Base-by-base conservation (phyloP, 2,329 filamentous ascomycete genomes). In the Cadophora sp. region DNA sequence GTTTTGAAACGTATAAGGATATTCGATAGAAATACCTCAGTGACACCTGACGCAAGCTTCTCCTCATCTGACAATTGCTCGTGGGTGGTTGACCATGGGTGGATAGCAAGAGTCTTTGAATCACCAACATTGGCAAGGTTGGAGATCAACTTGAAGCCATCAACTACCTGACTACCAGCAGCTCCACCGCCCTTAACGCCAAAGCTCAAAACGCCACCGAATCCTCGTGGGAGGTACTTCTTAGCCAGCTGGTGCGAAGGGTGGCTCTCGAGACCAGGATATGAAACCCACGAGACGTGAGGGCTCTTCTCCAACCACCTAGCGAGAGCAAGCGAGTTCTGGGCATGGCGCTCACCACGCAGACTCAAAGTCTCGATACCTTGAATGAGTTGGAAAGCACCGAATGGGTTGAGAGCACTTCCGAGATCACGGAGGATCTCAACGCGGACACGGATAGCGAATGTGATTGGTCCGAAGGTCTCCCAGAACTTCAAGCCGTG, bases 91-190 rank as follows among this genome's bases (percentile, higher is more conserved):
- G 90, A 92, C 93, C 94, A 97, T 24, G 95, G 95, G 80, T 97
- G 94, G 74, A 97, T 97, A 27, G 94, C 94, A 70, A 97, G 83
- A 7, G 94, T 97, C 86, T 98, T 98, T 59, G 92, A 92, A 79
- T 98, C 95, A 66, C 95, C 95, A 33, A 98, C 94, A 78, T 99
- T 99, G 66, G 96, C 96, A 73, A 98, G 83, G 81, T 98, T 97
- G 20, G 93, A 97, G 75, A 98, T 93, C 73, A 99, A 82, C 85
- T 96, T 96, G 83, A 99, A 96, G 73, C 89, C 89, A 80, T 99
- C 96, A 62, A 98, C 96, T 39, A 98, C 88, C 80, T 94, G 89
- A 78, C 89, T 91, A 68, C 96, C 95, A 18, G 91, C 93, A n/a
- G 82, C 84, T 68, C 87, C 92, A 68, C 92, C 94, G 2, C 95